A percentile compares a stretch with the other conserved stretches of the same genome.
Evolutionary conservation across 2,329 filamentous ascomycete genomes (phyloP).

Genomic region (Pyricularia grisea): DNA sequence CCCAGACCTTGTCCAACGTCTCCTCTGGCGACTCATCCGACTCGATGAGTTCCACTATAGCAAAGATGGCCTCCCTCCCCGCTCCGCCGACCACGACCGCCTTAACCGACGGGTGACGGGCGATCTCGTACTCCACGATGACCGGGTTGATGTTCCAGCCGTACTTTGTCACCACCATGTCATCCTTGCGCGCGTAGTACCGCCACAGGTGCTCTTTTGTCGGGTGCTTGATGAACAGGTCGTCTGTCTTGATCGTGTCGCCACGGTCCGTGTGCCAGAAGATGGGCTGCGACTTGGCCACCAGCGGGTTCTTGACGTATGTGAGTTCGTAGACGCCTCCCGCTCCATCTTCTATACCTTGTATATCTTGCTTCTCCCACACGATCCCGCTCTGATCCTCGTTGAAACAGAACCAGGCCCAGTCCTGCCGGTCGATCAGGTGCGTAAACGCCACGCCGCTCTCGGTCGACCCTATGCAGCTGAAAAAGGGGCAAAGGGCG

Average conservation of each 20-base stretch:
- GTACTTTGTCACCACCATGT: slow-evolving; percentile 2
- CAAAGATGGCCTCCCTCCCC: slow-evolving; percentile 1
- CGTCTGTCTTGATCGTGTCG: slow-evolving; percentile 1
- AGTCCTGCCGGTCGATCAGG: background rate
- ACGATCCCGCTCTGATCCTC: slow-evolving; percentile 3
- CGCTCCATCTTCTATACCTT: background rate
- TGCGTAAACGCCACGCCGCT: slow-evolving; percentile 3
- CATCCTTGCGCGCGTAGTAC: slow-evolving; percentile 3
- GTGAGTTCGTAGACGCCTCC: background rate
- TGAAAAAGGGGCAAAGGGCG: background rate
- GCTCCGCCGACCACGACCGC: background rate
- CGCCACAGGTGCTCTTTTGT: slow-evolving; percentile 4
- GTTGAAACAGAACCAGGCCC: slow-evolving; percentile 5
- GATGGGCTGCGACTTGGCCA: slow-evolving; percentile 3
- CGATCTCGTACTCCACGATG: background rate
- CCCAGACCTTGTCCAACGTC: background rate
- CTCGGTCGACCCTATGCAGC: slow-evolving; percentile 3
- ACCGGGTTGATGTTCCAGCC: slow-evolving; percentile 4
- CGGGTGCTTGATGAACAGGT: slow-evolving; percentile 4
- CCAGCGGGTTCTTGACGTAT: slow-evolving; percentile 1
- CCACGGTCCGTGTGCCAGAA: slow-evolving; percentile 3
- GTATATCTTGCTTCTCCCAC: slow-evolving; percentile 1
- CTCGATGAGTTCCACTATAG: background rate
- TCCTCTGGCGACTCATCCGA: background rate
- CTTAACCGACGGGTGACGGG: background rate